phyloP scores from a whole-genome alignment of 768 basidiomycete species.

The Hysterangium stoloniferum region DNA sequence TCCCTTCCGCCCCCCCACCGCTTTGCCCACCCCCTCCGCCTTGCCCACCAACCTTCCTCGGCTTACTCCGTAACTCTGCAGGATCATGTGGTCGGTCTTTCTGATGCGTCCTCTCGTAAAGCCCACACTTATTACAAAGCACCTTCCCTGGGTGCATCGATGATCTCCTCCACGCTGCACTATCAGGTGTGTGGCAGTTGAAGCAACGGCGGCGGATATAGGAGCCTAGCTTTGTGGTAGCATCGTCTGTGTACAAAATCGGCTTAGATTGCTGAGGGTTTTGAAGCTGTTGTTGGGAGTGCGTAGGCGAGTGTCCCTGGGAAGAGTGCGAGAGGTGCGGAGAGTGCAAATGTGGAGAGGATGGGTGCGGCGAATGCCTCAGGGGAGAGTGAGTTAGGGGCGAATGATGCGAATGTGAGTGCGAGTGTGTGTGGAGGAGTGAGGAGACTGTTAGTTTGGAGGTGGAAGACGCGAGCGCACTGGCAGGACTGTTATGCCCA shows the following conservation, averaged over 20 bases:
- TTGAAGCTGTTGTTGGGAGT: slow-evolving; percentile 23
- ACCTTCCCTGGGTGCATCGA: slow-evolving; percentile 80
- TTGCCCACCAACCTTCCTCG: no score
- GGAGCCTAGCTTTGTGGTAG: slow-evolving; percentile 72
- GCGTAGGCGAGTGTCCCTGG: slow-evolving; percentile 23
- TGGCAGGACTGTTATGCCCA: not conserved
- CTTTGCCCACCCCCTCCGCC: no score
- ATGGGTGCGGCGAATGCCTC: slow-evolving; percentile 14
- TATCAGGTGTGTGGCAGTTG: slow-evolving; percentile 82
- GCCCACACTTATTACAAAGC: slow-evolving; percentile 60
- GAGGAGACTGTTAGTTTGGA: not conserved
- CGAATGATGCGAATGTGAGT: not conserved
- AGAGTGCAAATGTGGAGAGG: slow-evolving; percentile 23
- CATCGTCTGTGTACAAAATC: slow-evolving; percentile 63
- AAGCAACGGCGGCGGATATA: slow-evolving; percentile 70
- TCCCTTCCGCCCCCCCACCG: no score
- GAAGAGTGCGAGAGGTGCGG: slow-evolving; percentile 29
- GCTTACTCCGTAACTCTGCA: slow-evolving; percentile 2
- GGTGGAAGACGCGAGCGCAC: not conserved
- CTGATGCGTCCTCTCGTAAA: slow-evolving; percentile 77
- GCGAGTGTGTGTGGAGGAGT: slow-evolving; percentile 3
- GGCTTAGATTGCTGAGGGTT: slow-evolving; percentile 31
- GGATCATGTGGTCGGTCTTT: slow-evolving; percentile 47
- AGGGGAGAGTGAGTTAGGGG: not conserved
- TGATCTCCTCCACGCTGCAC: slow-evolving; percentile 71